Conservation (phyloP, 2,329 filamentous ascomycete species). For the Calonectria hongkongensis region DNA sequence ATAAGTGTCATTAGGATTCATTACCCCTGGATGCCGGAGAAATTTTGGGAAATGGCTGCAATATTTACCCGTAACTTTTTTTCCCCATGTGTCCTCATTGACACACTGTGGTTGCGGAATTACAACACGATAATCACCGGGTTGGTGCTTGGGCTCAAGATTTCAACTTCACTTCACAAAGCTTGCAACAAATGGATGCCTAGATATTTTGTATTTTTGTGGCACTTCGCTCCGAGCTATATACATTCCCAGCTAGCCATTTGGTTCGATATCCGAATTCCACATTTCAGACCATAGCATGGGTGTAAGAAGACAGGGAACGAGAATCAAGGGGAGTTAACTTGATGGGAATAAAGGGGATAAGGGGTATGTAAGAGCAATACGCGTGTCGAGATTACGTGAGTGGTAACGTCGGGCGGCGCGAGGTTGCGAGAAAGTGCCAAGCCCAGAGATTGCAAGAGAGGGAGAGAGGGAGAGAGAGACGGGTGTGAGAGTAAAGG, state of each 20-base stretch:
- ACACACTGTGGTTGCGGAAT: not conserved
- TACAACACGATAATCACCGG: not conserved
- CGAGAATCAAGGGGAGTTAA: slow-evolving; percentile 46
- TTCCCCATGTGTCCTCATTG: not conserved
- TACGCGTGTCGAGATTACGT: slow-evolving; percentile 54
- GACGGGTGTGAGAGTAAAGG: slow-evolving; percentile 51
- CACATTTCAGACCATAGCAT: slow-evolving; percentile 42
- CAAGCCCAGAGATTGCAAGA: slow-evolving; percentile 43
- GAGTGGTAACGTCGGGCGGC: slow-evolving; percentile 51
- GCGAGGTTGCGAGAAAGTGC: slow-evolving; percentile 48
- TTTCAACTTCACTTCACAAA: not conserved
- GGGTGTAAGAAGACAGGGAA: slow-evolving; percentile 46
- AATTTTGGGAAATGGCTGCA: not conserved
- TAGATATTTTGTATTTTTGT: slow-evolving; percentile 47
- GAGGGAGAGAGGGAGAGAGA: slow-evolving; percentile 45
- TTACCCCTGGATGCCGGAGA: not conserved
- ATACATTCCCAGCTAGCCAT: slow-evolving; percentile 50
- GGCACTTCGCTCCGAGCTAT: slow-evolving; percentile 52
- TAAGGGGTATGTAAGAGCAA: slow-evolving; percentile 55
- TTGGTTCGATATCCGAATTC: slow-evolving; percentile 46
- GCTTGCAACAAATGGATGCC: slow-evolving; percentile 26
- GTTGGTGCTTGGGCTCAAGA: not conserved
- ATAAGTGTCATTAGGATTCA: no score
- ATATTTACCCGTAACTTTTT: not conserved
- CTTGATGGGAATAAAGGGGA: slow-evolving; percentile 48